A percentile compares a stretch with the other conserved stretches of the same genome.
These are phyloP conservation scores for Ustilago tritici DNA, from an alignment of 1,284 basidiomycete species.

Conservation along the genomic window DNA sequence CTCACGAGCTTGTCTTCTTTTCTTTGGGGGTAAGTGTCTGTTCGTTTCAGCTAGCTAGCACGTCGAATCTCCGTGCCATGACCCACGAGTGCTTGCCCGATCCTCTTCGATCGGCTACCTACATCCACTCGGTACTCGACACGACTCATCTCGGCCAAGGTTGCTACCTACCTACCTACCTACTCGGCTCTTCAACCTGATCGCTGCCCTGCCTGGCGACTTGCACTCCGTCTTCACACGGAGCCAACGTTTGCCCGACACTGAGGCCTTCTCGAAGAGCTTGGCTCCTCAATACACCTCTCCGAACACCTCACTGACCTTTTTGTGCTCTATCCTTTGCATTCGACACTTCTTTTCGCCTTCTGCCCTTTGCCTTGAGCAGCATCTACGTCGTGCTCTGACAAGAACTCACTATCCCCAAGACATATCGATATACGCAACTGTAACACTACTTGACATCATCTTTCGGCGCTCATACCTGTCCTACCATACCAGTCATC, in stretches of 20 bases:
- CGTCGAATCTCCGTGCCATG: background rate
- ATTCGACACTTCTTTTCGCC: background rate
- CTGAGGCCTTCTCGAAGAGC: background rate
- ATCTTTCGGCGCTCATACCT: slow-evolving; percentile 20
- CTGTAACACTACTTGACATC: slow-evolving; percentile 31
- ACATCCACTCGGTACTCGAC: too few species aligned
- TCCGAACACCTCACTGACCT: slow-evolving; percentile 4
- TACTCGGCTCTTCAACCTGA: background rate
- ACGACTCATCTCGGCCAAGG: background rate
- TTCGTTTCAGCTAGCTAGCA: background rate
- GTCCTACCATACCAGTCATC: slow-evolving; percentile 28
- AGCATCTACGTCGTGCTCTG: slow-evolving; percentile 22
- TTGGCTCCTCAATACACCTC: background rate
- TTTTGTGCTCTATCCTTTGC: background rate
- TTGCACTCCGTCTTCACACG: background rate
- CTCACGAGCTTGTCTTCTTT: slow-evolving; percentile 7
- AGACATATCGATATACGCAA: slow-evolving; percentile 4
- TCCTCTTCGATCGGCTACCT: background rate
- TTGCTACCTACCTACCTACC: background rate
- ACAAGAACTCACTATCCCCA: slow-evolving; percentile 5
- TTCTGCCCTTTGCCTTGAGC: background rate
- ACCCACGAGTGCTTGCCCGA: background rate
- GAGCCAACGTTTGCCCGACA: background rate
- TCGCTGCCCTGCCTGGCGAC: background rate
- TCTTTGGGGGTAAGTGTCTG: slow-evolving; percentile 10